Evolutionary conservation across 495 filamentous ascomycete genomes (phyloP).

Genomic region (Aspergillus carlsbadensis): DNA sequence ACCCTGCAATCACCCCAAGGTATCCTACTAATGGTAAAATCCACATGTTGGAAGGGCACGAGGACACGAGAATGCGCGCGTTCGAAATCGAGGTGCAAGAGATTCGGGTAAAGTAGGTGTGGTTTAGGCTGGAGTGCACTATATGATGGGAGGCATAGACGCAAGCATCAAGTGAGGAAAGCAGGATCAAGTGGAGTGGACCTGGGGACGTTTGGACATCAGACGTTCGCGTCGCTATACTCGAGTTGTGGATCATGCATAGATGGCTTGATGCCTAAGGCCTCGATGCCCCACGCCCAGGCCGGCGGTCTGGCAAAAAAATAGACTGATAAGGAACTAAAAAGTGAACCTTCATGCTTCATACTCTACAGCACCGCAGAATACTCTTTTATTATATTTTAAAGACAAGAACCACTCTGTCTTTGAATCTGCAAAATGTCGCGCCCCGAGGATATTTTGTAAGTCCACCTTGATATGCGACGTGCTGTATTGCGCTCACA

Average conservation of each 20-base stretch:
- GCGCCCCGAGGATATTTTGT: slow-evolving; percentile 93
- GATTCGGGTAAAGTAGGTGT: neutral
- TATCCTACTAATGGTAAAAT: slow-evolving; percentile 89
- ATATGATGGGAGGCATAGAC: neutral
- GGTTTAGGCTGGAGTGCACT: too few relatives aligned
- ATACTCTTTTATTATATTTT: neutral
- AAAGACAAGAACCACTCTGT: neutral
- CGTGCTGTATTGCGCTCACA: neutral
- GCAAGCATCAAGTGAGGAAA: neutral
- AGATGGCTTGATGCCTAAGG: slow-evolving; percentile 29
- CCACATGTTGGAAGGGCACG: slow-evolving; percentile 62
- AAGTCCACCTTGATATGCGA: slow-evolving; percentile 22
- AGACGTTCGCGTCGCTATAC: neutral
- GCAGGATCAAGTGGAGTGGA: neutral
- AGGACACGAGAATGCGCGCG: neutral
- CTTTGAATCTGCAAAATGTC: slow-evolving; percentile 59
- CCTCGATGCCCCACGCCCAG: slow-evolving; percentile 19
- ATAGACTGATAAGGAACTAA: neutral
- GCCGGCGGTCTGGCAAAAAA: slow-evolving; percentile 4
- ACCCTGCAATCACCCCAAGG: slow-evolving; percentile 81
- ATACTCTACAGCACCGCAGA: neutral
- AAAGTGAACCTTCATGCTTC: neutral
- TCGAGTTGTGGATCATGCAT: slow-evolving; percentile 2
- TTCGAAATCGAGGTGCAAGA: neutral
- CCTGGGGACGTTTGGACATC: neutral